Evolutionary conservation across 805 yeast species (phyloP), one percentile per base, ranked within the genome.

Genomic region (Sungouiella thailandica): DNA sequence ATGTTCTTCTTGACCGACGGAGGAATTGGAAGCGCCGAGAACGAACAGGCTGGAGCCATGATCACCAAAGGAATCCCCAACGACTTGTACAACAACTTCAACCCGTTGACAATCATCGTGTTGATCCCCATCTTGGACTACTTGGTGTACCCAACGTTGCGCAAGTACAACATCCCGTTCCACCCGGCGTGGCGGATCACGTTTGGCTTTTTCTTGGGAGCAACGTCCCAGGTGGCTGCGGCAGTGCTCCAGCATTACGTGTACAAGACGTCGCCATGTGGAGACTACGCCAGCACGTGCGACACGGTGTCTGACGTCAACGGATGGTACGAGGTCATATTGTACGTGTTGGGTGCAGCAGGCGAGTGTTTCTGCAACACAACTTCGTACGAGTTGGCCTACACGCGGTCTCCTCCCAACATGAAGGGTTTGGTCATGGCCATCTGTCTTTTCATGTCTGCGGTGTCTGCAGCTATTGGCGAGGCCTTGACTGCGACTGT

Each of bases 11-110:
- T 58, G 55, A 67, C 69, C 39, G 76, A 72, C 49, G 57, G 67
- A 37, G 77, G 77, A 41, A 58, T 72, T 46, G 75, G 75, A 19
- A 56, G 69, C 25, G 52, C 57, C 41, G 74, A 68, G 48, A 71
- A 65, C 37, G 68, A 76, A 3, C 78, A 72, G 52, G 76, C 78
- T 30, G 76, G 74, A 40, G 63, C 74, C 19, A 71, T 74, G 78
- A 52, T 65, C 8, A 58, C 71, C 19, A 56, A 69, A 19, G 75
- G 76, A 29, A 74, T 74, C 44, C 78, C 78, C 39, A 74, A 74
- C 47, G 79, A 74, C 60, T 63, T 74, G 46, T 70, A 72, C 57
- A 65, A 59, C 42, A 73, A 72, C 47, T 72, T 74, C 58, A 74
- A 74, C 45, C 77, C 76, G 28, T 60, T 74, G 39, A 66, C 78